Evolutionary conservation across 23 red algal species (phyloP), one percentile per base, ranked within the genome.

Genomic region (Cyanidioschyzon merolae): DNA sequence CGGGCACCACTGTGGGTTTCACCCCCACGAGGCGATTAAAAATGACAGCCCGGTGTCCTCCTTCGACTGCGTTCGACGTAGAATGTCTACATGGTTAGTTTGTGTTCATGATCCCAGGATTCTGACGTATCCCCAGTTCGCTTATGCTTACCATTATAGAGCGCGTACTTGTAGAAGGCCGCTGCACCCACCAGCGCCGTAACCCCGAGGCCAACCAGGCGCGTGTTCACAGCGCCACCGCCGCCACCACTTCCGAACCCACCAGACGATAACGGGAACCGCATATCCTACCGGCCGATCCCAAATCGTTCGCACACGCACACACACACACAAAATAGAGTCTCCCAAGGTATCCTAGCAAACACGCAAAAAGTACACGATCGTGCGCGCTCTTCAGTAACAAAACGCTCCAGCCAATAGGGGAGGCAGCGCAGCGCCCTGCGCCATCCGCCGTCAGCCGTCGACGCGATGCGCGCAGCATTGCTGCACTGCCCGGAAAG

Each of bases 31-130:
- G 58, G 18, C 86, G 58, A 68, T 91, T 92, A 67, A 98, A 98
- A 27, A 98, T 91, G 16, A 98, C 94, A 1, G 94, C 94, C 26
- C 94, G 85, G 74, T 98, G 85, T 59, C 94, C 94, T 32, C 94
- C 94, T 26, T 91, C 87, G 59, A 98, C 94, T 29, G 82, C 75
- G 40, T 79, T 79, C 21, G 85, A 40, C 2, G 57, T 32, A 25
- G 12, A 7, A 71, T 35, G 2, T 32, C 29, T 32, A 25, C 16
- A 71, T 7, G 32, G 63, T 25, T 71, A 32, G 32, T 25, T 71
- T 32, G 7, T 71, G 63, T 27, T 71, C 45, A 15, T 21, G 21
- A n/a, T n/a, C n/a, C n/a, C n/a, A n/a, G n/a, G n/a, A n/a, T n/a
- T n/a, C n/a, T n/a, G n/a, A n/a, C n/a, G n/a, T n/a, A n/a, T n/a